Evolutionary conservation across 345 rosid species (phyloP).

Genomic region (Triadica sebifera): DNA sequence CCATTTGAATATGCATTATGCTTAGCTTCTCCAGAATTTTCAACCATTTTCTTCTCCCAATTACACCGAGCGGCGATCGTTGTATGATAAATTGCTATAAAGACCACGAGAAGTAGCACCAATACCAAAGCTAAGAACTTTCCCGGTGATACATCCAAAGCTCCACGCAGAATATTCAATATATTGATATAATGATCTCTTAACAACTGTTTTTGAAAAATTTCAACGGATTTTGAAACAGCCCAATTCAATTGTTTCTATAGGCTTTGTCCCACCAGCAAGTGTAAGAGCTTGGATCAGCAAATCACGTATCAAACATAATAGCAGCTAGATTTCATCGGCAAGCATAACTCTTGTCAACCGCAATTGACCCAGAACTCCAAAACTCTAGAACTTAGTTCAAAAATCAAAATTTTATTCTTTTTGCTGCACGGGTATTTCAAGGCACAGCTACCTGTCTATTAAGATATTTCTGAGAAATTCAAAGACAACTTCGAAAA

Average conservation of each 20-base stretch:
- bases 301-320: constrained; percentile 11
- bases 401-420: neutral
- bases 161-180: constrained; percentile 12
- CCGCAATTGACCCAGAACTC: constrained; percentile 16
- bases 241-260: neutral
- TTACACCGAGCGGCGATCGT: neutral
- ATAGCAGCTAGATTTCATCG: constrained; percentile 9
- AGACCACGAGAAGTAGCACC: neutral
- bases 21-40: constrained; percentile 35
- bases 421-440: constrained; percentile 12
- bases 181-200: neutral
- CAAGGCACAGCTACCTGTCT: neutral
- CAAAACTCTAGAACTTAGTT: neutral
- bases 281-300: constrained; percentile 8
- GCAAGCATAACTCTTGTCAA: constrained; percentile 6
- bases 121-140: constrained; percentile 3
- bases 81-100: neutral
- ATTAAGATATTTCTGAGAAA: neutral
- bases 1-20: constrained; percentile 42
- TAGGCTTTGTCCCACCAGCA: neutral
- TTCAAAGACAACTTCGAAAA: neutral
- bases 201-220: constrained; percentile 14
- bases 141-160: constrained; percentile 3
- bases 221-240: neutral
- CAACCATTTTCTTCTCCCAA: constrained; percentile 41